A percentile compares a stretch with the other conserved stretches of the same genome.
Evolutionary conservation across 2,329 filamentous ascomycete species (phyloP).

Genomic region (Lasiodiplodia gonubiensis): DNA sequence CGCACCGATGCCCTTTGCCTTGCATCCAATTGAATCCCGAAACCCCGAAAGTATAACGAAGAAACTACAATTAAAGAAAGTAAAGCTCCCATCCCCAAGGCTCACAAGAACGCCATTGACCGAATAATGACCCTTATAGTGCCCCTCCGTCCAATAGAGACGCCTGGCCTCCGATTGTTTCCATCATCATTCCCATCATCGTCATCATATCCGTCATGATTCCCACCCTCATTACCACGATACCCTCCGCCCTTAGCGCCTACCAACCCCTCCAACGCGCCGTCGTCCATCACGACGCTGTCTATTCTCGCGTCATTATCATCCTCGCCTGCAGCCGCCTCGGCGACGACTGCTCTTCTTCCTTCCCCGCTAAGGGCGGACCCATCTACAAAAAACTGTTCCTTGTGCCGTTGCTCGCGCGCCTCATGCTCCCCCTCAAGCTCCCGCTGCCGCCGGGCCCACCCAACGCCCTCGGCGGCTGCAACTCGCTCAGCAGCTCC

Average conservation of each 20-base stretch:
- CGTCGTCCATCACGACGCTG: slow-evolving; percentile 7
- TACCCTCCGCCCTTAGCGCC: slow-evolving; percentile 24
- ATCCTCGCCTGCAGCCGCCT: neutral
- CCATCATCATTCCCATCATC: neutral
- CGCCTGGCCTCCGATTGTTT: neutral
- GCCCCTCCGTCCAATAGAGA: slow-evolving; percentile 7
- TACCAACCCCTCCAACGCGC: neutral
- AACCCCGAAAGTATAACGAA: neutral
- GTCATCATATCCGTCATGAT: slow-evolving; percentile 8
- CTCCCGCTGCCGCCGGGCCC: slow-evolving; percentile 11
- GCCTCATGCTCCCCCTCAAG: slow-evolving; percentile 6
- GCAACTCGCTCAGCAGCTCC: slow-evolving; percentile 20
- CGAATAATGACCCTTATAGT: slow-evolving; percentile 19
- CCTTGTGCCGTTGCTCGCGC: slow-evolving; percentile 10
- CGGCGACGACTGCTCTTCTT: too few relatives aligned
- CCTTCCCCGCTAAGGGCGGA: slow-evolving; percentile 27
- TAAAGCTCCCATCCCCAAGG: neutral
- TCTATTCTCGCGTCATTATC: neutral
- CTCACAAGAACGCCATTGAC: slow-evolving; percentile 26
- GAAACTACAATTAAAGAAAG: slow-evolving; percentile 11
- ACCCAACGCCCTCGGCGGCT: slow-evolving; percentile 19
- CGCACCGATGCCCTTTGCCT: neutral
- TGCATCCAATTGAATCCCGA: neutral
- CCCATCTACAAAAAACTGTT: slow-evolving; percentile 30
- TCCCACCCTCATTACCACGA: slow-evolving; percentile 4